Conservation (phyloP, 139 green algal genomes). For the Tetraselmis chui region DNA sequence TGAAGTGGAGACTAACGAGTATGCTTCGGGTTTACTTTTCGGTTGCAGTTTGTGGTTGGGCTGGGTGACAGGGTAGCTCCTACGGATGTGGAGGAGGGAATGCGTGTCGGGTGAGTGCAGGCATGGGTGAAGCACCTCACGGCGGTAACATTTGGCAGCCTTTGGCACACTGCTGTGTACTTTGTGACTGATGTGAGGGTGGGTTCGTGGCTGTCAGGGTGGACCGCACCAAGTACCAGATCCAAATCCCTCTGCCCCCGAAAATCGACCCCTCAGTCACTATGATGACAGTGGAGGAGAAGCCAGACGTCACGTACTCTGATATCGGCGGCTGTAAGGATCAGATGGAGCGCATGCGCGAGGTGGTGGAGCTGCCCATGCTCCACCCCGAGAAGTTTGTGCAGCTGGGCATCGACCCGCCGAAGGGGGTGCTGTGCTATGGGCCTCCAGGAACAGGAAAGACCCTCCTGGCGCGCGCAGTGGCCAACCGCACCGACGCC, state of each 20-base stretch:
- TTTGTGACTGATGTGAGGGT: too few species aligned
- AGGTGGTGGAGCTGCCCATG: conserved; percentile 97
- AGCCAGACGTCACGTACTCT: conserved; percentile 93
- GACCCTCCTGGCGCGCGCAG: conserved; percentile 92
- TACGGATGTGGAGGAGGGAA: conserved; percentile 99
- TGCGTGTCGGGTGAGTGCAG: conserved; percentile 91
- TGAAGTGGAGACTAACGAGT: too few species aligned
- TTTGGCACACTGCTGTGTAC: too few species aligned
- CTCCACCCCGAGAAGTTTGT: conserved; percentile 98
- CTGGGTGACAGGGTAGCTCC: conserved; percentile 94
- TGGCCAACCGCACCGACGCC: conserved; percentile 96
- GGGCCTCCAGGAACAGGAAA: conserved; percentile 91
- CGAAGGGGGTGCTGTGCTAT: conserved; percentile 95
- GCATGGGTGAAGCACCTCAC: too few species aligned
- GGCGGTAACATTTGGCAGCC: too few species aligned
- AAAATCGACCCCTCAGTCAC: conserved; percentile 98
- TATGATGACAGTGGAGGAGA: conserved; percentile 99
- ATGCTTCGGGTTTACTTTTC: too few species aligned
- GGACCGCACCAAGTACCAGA: conserved; percentile 96
- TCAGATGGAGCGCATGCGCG: conserved; percentile 95
- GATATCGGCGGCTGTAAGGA: conserved; percentile 96
- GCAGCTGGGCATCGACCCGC: conserved; percentile 94
- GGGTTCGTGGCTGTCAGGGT: too few species aligned
- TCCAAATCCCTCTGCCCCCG: conserved; percentile 95
- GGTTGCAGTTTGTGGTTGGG: conserved; percentile 89